These are phyloP conservation scores for Pseudocercospora pini-densiflorae DNA, from an alignment of 2,329 filamentous ascomycete genomes.

Conservation along the genomic window DNA sequence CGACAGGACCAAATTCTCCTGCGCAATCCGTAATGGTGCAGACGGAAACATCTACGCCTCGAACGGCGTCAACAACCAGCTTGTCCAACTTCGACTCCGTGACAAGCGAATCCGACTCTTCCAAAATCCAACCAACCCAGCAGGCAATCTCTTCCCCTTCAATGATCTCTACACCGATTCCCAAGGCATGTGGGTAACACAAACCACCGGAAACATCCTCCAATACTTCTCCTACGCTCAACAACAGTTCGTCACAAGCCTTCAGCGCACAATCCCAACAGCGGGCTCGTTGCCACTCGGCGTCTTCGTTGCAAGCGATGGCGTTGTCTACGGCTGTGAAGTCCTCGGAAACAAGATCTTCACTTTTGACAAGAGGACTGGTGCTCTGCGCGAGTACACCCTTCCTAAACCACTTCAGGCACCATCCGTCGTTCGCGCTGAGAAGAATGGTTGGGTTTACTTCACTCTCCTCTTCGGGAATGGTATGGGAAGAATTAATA, in stretches of 20 bases:
- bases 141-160: constrained; percentile 29
- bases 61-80: constrained; percentile 31
- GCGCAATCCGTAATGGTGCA: constrained; percentile 23
- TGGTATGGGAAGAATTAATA: constrained; percentile 26
- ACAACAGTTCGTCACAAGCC: constrained; percentile 21
- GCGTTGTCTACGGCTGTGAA: constrained; percentile 24
- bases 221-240: constrained; percentile 23
- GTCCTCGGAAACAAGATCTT: constrained; percentile 27
- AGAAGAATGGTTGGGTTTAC: constrained; percentile 26
- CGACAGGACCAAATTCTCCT: constrained; percentile 21
- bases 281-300: constrained; percentile 23
- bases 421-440: constrained; percentile 26
- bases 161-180: constrained; percentile 28
- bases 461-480: constrained; percentile 24
- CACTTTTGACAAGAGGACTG: constrained; percentile 18
- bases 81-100: constrained; percentile 24
- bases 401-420: constrained; percentile 21
- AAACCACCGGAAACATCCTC: constrained; percentile 28
- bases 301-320: constrained; percentile 24
- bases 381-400: constrained; percentile 15
- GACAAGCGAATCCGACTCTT: constrained; percentile 22
- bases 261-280: constrained; percentile 22
- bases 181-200: constrained; percentile 29
- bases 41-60: constrained; percentile 31
- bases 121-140: constrained; percentile 23